Base-by-base conservation (phyloP, 2,329 filamentous ascomycete species). In the Arthrobotrys musiformis region DNA sequence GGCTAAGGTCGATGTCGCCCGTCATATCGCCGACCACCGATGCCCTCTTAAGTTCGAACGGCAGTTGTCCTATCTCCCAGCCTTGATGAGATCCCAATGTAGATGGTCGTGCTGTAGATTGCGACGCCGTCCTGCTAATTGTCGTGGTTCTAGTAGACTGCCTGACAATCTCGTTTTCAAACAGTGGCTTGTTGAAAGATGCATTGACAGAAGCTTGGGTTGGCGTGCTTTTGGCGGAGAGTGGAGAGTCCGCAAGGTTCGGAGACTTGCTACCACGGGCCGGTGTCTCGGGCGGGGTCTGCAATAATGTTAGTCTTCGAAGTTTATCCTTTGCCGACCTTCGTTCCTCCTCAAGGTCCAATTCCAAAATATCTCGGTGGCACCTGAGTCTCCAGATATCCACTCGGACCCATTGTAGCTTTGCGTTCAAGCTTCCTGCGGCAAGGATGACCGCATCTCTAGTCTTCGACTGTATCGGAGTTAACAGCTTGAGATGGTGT, bases 331-430 rank as follows among this genome's bases (percentile, higher is more conserved):
- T 81, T 61, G 66, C 79, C 30, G 69, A 79, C 54, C 66, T 80
- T 26, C 80, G 86, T 81, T 97, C 94, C 80, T 97, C 93, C 67
- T 94, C 91, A 7, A 98, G 85, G 82, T 99, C 95, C 83, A 93
- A 88, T 4, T 90, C 86, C 19, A 99, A 85, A 76, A 98, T 94
- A 81, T 97, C 94, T 46, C 91, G 90, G 83, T 99, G 94, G 79
- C 94, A 97, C 81, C 90, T 94, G 81, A 94, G 88, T 66, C 90
- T 92, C 93, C 94, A 97, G 19, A 97, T 95, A 79, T 97, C 93
- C 82, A 96, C 91, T 77, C 94, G 88, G n/a, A 91, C 90, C 94
- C 94, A 97, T 82, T 95, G 97, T 76, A 99, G 85, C 82, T 94
- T 93, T 2, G 93, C 93, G 69, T 94, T 90, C 84, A 97, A 90